These are phyloP conservation scores for Albophoma yamanashiensis DNA, from an alignment of 2,329 filamentous ascomycete genomes.

Conservation along the genomic window DNA sequence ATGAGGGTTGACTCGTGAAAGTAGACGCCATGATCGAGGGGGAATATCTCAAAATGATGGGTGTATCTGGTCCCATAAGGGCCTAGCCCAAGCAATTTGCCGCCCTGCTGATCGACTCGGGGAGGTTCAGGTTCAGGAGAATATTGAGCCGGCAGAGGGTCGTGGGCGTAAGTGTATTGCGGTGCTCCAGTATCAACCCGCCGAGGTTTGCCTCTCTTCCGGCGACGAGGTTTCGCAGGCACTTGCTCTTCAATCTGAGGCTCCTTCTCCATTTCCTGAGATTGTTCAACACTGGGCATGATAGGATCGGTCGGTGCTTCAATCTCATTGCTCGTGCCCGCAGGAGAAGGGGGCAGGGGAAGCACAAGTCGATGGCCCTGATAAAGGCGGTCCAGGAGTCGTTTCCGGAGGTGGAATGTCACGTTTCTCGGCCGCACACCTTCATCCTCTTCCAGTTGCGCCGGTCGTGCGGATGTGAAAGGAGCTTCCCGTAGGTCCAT, in stretches of 20 bases:
- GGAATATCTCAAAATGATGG: constrained; percentile 51
- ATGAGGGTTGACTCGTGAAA: constrained; percentile 51
- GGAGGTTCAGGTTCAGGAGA: constrained; percentile 2
- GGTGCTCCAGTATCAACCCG: constrained; percentile 38
- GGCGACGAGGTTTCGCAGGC: constrained; percentile 17
- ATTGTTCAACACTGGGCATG: neutral
- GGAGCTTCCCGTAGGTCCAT: neutral
- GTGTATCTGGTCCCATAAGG: constrained; percentile 52
- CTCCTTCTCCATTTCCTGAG: neutral
- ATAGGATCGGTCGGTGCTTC: neutral
- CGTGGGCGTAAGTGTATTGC: constrained; percentile 41
- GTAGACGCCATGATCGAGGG: constrained; percentile 42
- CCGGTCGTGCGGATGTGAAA: constrained; percentile 25
- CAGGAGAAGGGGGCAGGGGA: neutral
- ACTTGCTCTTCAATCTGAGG: neutral
- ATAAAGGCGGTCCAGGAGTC: constrained; percentile 43
- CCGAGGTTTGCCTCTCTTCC: constrained; percentile 33
- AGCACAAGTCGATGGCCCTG: constrained; percentile 17
- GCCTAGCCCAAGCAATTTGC: constrained; percentile 39
- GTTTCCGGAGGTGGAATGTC: constrained; percentile 41
- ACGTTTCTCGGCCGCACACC: constrained; percentile 19
- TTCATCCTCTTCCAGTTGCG: constrained; percentile 43
- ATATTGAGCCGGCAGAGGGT: constrained; percentile 28
- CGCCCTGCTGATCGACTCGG: constrained; percentile 8
- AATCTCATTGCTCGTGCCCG: no score